Conservation (phyloP, 1,139 yeast genomes). For the Taiozyma sp. region DNA sequence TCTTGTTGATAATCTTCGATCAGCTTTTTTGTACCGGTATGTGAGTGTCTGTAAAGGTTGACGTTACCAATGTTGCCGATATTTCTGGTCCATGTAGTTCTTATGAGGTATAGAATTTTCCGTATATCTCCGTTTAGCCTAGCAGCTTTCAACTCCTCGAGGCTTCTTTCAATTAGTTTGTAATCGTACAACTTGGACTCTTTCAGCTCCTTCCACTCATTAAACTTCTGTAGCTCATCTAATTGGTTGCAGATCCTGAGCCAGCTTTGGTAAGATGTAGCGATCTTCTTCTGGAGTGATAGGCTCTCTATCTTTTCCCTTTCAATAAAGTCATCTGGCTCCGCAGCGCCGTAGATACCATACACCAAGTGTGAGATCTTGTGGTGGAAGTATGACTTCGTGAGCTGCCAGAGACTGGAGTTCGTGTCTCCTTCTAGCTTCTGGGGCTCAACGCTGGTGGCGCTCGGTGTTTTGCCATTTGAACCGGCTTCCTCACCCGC, state of each 20-base stretch:
- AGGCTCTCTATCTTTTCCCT: conserved; percentile 31
- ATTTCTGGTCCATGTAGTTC: conserved; percentile 85
- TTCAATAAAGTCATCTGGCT: conserved; percentile 13
- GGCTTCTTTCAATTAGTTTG: conserved; percentile 47
- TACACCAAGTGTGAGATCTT: neutral
- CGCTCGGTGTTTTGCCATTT: neutral
- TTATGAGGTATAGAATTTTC: conserved; percentile 60
- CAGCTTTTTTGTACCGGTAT: conserved; percentile 78
- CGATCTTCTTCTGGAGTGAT: conserved; percentile 48
- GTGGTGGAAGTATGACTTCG: conserved; percentile 4
- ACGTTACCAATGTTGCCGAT: conserved; percentile 87
- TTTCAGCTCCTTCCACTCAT: conserved; percentile 64
- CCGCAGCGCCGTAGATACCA: conserved; percentile 7
- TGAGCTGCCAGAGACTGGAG: conserved; percentile 4
- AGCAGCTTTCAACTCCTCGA: conserved; percentile 58
- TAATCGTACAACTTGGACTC: conserved; percentile 71
- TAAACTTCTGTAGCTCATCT: conserved; percentile 60
- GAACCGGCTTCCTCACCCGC: neutral
- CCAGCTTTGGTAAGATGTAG: conserved; percentile 72
- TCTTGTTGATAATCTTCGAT: conserved; percentile 83
- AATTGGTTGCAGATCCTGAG: conserved; percentile 52
- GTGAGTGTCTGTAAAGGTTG: conserved; percentile 69
- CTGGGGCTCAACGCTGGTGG: neutral
- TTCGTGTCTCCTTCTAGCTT: neutral
- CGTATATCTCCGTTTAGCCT: conserved; percentile 54